Conservation (phyloP, 2,329 filamentous ascomycete species). For the Fusarium bactridioides region DNA sequence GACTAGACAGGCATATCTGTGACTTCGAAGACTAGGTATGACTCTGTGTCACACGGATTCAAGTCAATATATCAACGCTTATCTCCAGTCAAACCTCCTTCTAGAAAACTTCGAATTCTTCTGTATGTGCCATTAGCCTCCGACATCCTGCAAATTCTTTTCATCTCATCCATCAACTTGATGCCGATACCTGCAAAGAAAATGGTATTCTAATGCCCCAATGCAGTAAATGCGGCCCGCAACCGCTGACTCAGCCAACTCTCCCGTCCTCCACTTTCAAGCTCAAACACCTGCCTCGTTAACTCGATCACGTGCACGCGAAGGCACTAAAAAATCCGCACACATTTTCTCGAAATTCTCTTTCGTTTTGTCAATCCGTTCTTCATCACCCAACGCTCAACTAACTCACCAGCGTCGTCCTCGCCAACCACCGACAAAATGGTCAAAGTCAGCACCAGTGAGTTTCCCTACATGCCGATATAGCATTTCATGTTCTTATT, state of each 20-base stretch:
- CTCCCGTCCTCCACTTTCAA: background rate
- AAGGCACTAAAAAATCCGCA: slow-evolving; percentile 44
- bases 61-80: background rate
- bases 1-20: background rate
- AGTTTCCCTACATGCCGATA: slow-evolving; percentile 37
- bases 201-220: background rate
- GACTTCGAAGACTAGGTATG: background rate
- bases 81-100: too few relatives aligned
- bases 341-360: slow-evolving; percentile 19
- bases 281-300: background rate
- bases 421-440: slow-evolving; percentile 60
- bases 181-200: background rate
- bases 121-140: background rate
- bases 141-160: background rate
- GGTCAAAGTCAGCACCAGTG: slow-evolving; percentile 74
- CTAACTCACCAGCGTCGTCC: slow-evolving; percentile 36
- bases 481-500: background rate
- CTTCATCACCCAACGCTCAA: slow-evolving; percentile 45
- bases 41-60: background rate
- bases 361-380: slow-evolving; percentile 28
- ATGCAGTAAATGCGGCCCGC: slow-evolving; percentile 11
- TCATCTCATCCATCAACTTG: background rate
- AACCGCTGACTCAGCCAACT: background rate
- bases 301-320: slow-evolving; percentile 45
- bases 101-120: too few relatives aligned